phyloP scores from a whole-genome alignment of 179 eudicot species.

The Vitellaria paradoxa region DNA sequence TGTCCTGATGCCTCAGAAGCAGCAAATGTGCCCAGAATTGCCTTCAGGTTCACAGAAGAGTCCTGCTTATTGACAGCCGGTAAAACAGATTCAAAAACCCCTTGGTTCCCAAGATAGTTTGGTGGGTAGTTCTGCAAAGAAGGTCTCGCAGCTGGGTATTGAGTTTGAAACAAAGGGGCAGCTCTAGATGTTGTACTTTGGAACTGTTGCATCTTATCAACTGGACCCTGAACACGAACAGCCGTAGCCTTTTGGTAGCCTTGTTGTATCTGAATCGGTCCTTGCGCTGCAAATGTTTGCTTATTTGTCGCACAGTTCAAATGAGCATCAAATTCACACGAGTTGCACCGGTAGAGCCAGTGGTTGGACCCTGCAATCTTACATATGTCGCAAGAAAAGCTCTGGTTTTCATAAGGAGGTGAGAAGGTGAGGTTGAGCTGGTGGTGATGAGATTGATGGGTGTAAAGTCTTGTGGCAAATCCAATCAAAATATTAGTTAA shows the following conservation, averaged over 20 bases:
- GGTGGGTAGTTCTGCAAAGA: background rate
- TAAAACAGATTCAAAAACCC: background rate
- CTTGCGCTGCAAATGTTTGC: background rate
- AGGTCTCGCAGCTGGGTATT: background rate
- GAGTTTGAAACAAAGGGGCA: background rate
- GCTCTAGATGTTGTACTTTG: too few species aligned
- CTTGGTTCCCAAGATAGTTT: background rate
- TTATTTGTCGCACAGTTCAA: conserved; percentile 11
- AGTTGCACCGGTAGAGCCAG: conserved; percentile 22
- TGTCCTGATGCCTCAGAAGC: background rate
- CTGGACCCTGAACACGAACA: background rate
- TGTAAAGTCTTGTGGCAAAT: too few species aligned
- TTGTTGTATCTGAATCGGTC: background rate
- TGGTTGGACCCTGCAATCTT: conserved; percentile 9
- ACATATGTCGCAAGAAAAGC: conserved; percentile 19
- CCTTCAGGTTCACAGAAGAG: background rate
- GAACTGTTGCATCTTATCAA: background rate
- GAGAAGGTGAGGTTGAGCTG: conserved; percentile 16
- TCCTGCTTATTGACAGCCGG: background rate
- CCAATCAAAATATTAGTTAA: too few species aligned
- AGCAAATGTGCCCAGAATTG: background rate
- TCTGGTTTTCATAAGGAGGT: conserved; percentile 2
- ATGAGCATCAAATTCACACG: conserved; percentile 23
- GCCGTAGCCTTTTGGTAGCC: background rate
- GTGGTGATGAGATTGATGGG: conserved; percentile 15